Percentiles rank a stretch among this genome's conserved stretches.
Evolutionary conservation across 1,139 yeast genomes (phyloP).

Genomic region (Suhomyces kunorum): DNA sequence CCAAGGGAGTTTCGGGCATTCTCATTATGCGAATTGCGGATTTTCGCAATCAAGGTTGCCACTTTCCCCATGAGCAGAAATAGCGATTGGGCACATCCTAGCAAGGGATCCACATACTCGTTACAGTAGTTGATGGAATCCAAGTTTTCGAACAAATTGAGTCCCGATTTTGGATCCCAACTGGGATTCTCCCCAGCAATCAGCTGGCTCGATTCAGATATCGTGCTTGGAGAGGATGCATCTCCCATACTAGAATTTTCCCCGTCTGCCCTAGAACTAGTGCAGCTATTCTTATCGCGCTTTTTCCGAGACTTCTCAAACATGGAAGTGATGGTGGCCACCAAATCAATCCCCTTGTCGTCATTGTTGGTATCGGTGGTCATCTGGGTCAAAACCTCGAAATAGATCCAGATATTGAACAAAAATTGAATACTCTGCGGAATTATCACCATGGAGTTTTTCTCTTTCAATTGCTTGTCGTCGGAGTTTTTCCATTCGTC

Average conservation of each 20-base stretch:
- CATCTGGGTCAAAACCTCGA: constrained; percentile 66
- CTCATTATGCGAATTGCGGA: constrained; percentile 35
- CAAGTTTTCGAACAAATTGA: constrained; percentile 34
- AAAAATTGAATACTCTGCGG: constrained; percentile 54
- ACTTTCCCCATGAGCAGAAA: constrained; percentile 66
- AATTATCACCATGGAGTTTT: constrained; percentile 19
- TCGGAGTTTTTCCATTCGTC: constrained; percentile 7
- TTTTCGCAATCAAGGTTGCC: constrained; percentile 54
- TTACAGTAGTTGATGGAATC: constrained; percentile 30
- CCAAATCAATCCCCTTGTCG: constrained; percentile 45
- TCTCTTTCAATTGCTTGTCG: constrained; percentile 2
- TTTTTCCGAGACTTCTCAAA: constrained; percentile 22
- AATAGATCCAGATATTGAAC: constrained; percentile 65
- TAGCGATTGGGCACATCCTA: constrained; percentile 66
- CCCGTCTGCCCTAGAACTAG: constrained; percentile 10
- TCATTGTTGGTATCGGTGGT: constrained; percentile 53
- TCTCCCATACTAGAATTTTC: constrained; percentile 8
- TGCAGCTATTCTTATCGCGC: constrained; percentile 11
- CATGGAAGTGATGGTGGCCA: constrained; percentile 42
- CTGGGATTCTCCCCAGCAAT: constrained; percentile 12
- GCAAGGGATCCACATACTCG: constrained; percentile 58
- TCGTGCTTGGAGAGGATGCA: constrained; percentile 17
- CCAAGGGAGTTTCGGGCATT: constrained; percentile 40
- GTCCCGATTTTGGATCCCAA: constrained; percentile 8
- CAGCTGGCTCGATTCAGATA: constrained; percentile 31